Conservation (phyloP, 805 yeast species). For the Hanseniaspora nectarophila region DNA sequence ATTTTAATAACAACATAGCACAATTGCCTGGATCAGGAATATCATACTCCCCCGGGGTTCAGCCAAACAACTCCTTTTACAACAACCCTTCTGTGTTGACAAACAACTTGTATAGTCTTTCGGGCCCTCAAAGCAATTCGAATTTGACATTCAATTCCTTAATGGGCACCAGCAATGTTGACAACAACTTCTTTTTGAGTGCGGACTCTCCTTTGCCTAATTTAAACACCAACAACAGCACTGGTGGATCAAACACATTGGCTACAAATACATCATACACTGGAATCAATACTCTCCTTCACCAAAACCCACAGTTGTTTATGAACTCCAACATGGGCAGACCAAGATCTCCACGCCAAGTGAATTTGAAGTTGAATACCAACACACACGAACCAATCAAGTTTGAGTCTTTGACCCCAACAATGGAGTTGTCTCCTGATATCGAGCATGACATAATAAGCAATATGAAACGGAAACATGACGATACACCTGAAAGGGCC, state of each 20-base stretch:
- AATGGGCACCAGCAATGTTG: background rate
- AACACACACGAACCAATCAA: background rate
- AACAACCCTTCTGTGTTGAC: constrained; percentile 9
- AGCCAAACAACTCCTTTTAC: constrained; percentile 6
- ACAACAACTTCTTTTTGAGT: background rate
- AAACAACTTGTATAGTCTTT: background rate
- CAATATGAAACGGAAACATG: background rate
- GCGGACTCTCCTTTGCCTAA: background rate
- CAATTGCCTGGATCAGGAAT: background rate
- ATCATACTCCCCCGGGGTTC: background rate
- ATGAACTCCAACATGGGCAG: constrained; percentile 3
- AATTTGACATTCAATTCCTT: background rate
- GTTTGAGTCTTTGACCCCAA: constrained; percentile 12
- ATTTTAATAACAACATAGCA: background rate
- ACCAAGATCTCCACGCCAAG: constrained; percentile 14
- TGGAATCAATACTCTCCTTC: constrained; percentile 4
- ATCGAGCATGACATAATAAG: background rate
- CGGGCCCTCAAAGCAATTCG: background rate
- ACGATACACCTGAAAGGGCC: background rate
- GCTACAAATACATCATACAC: background rate
- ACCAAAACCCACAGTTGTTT: constrained; percentile 10
- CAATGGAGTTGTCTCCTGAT: constrained; percentile 11
- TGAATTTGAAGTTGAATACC: constrained; percentile 3
- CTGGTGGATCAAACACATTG: background rate
- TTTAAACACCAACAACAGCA: background rate